A percentile compares a stretch with the other conserved stretches of the same genome.
Evolutionary conservation across 140 eudicot species (phyloP).

Genomic region (Anethum foeniculum): DNA sequence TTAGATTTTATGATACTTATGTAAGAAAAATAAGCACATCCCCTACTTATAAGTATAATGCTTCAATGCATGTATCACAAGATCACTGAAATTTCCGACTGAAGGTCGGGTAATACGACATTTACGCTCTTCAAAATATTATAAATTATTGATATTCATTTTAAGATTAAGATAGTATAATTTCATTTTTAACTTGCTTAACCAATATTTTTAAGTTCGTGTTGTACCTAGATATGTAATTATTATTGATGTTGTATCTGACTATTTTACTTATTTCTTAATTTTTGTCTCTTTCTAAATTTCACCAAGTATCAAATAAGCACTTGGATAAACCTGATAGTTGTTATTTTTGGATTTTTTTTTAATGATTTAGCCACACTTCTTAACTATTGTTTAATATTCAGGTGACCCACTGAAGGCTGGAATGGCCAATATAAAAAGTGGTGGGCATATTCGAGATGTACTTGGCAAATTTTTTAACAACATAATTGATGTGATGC

Average conservation of each 20-base stretch:
- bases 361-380: neutral
- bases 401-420: constrained; percentile 80
- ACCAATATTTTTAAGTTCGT: neutral
- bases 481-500: constrained; percentile 62
- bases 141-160: too few species aligned
- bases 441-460: constrained; percentile 21
- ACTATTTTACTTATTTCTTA: neutral
- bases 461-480: constrained; percentile 41
- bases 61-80: too few species aligned
- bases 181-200: neutral
- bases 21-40: too few species aligned
- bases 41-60: too few species aligned
- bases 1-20: too few species aligned
- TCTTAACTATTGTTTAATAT: neutral
- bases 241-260: neutral
- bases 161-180: neutral
- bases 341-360: neutral
- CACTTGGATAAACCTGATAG: neutral
- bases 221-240: neutral
- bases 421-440: constrained; percentile 34
- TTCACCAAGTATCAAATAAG: neutral
- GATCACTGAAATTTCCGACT: too few species aligned
- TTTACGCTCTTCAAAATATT: neutral
- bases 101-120: too few species aligned
- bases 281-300: too few species aligned